Evolutionary conservation across 164 flowering plant species (phyloP).

Genomic region (Dillenia suffruticosa): DNA sequence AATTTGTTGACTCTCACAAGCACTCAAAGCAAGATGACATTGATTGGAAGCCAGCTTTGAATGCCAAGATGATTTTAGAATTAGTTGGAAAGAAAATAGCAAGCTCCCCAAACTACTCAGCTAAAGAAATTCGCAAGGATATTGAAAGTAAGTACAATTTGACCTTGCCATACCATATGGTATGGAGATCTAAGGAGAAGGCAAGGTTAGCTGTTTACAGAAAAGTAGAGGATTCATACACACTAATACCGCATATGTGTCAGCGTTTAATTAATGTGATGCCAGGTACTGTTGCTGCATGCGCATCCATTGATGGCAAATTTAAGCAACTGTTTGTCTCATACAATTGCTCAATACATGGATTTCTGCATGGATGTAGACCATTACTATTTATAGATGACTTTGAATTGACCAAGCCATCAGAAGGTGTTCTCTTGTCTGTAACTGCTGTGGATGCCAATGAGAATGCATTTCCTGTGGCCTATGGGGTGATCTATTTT

Average conservation of each 20-base stretch:
- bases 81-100: too few relatives aligned
- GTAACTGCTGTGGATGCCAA: background rate
- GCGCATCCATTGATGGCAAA: constrained; percentile 5
- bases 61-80: too few relatives aligned
- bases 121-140: too few relatives aligned
- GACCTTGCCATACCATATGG: constrained; percentile 3
- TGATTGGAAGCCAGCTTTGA: too few relatives aligned
- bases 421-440: background rate
- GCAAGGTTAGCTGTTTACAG: constrained; percentile 1
- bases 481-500: constrained; percentile 2
- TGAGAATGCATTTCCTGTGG: constrained; percentile 6
- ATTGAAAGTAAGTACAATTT: too few relatives aligned
- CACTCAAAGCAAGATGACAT: too few relatives aligned
- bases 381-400: constrained; percentile 9
- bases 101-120: too few relatives aligned
- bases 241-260: constrained; percentile 12
- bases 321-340: constrained; percentile 12
- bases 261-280: constrained; percentile 3
- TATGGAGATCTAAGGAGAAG: constrained; percentile 6
- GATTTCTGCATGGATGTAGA: constrained; percentile 8
- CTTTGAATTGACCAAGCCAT: constrained; percentile 3
- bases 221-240: constrained; percentile 10
- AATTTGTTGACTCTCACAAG: too few relatives aligned
- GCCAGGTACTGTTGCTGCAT: constrained; percentile 12
- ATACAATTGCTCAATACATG: constrained; percentile 7